These are phyloP conservation scores for Phytopythium oedochilum DNA, from an alignment of 352 stramenopile genomes.

Conservation along the genomic window DNA sequence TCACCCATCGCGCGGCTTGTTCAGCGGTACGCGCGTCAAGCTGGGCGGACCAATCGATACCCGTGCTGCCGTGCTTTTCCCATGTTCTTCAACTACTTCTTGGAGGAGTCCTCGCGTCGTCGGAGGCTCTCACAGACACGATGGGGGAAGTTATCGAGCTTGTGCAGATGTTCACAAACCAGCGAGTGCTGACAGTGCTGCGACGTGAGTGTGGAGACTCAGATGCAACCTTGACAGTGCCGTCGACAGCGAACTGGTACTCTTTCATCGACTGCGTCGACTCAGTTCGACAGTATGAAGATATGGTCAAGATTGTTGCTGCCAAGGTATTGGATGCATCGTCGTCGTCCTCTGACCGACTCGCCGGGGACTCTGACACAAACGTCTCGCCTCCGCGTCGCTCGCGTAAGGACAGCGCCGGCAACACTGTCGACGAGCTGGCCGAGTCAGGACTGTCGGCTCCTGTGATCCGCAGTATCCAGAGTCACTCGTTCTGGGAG, in stretches of 20 bases:
- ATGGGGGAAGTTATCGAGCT: constrained; percentile 70
- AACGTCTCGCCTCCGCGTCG: background rate
- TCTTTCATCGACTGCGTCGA: constrained; percentile 80
- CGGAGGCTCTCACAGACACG: constrained; percentile 35
- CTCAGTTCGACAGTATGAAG: constrained; percentile 73
- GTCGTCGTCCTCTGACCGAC: background rate
- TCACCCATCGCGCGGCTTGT: constrained; percentile 34
- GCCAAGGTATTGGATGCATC: constrained; percentile 42
- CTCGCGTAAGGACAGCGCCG: constrained; percentile 37
- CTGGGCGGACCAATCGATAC: constrained; percentile 36
- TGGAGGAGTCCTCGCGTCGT: constrained; percentile 55
- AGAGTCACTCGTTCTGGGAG: constrained; percentile 70
- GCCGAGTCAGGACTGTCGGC: constrained; percentile 31
- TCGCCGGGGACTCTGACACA: background rate
- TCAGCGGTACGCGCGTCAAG: constrained; percentile 33
- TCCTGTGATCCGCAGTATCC: constrained; percentile 45
- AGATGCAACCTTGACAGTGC: constrained; percentile 48
- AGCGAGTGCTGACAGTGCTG: constrained; percentile 45
- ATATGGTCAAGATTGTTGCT: constrained; percentile 82
- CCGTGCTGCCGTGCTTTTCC: constrained; percentile 56
- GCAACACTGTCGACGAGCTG: constrained; percentile 39
- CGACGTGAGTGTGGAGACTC: constrained; percentile 59
- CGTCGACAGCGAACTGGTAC: constrained; percentile 47
- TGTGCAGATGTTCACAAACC: constrained; percentile 58
- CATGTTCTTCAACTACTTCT: constrained; percentile 48